Conservation (phyloP, 495 filamentous ascomycete genomes). For the Podospora didyma region DNA sequence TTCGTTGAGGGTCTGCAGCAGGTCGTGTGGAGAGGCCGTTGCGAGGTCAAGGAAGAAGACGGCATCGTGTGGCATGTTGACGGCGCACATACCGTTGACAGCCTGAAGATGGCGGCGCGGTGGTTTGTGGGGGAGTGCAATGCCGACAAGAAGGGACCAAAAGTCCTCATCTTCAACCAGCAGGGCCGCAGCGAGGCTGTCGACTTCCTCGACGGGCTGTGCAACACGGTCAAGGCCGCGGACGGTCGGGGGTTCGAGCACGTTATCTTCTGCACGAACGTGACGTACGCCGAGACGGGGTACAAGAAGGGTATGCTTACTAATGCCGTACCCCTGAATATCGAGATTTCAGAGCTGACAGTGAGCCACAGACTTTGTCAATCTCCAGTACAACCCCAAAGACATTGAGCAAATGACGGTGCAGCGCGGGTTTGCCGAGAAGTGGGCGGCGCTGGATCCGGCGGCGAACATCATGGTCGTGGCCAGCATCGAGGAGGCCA, state of each 20-base stretch:
- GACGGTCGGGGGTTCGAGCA: constrained; percentile 63
- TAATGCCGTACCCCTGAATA: neutral
- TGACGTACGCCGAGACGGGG: constrained; percentile 66
- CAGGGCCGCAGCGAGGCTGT: constrained; percentile 78
- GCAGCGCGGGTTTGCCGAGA: constrained; percentile 69
- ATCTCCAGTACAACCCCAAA: constrained; percentile 62
- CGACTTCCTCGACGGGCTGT: constrained; percentile 63
- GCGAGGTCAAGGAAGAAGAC: constrained; percentile 66
- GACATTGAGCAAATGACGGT: constrained; percentile 66
- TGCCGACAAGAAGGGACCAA: constrained; percentile 36
- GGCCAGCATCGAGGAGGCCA: constrained; percentile 80
- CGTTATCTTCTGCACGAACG: constrained; percentile 85
- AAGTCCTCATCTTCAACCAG: constrained; percentile 94
- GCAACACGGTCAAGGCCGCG: constrained; percentile 45
- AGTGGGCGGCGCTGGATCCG: constrained; percentile 66
- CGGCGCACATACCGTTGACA: constrained; percentile 87
- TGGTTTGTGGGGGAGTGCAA: constrained; percentile 65
- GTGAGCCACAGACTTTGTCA: constrained; percentile 66
- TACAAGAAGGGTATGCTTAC: constrained; percentile 50
- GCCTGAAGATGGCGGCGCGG: constrained; percentile 67
- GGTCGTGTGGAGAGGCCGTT: constrained; percentile 75
- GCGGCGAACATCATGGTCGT: constrained; percentile 59
- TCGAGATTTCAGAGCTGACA: constrained; percentile 23
- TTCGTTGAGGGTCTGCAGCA: constrained; percentile 73
- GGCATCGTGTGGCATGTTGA: constrained; percentile 85